Percentiles rank a stretch among this genome's conserved stretches.
Conservation (phyloP, 306 rosid species). For the Phaseolus lunatus region DNA sequence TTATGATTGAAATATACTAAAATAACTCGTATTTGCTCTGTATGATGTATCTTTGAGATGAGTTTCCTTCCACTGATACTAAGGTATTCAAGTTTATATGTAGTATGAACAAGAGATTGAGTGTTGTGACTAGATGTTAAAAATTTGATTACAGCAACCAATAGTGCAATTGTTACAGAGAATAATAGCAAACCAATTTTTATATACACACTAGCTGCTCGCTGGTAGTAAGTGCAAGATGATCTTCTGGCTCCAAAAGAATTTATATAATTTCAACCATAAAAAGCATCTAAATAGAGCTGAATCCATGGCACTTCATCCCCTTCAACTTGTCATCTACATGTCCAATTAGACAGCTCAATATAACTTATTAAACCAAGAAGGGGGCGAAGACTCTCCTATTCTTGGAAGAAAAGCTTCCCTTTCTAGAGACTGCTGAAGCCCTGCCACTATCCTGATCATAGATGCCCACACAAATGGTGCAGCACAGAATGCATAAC, state of each 20-base stretch:
- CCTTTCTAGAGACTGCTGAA: slow-evolving; percentile 75
- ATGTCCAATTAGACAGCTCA: slow-evolving; percentile 40
- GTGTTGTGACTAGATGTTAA: neutral
- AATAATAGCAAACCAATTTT: slow-evolving; percentile 34
- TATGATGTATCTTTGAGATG: neutral
- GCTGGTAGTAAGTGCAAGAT: neutral
- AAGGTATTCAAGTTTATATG: neutral
- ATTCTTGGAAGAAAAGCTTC: slow-evolving; percentile 71
- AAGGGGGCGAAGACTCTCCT: slow-evolving; percentile 62
- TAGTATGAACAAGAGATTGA: neutral
- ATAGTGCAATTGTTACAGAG: slow-evolving; percentile 25
- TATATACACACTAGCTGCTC: slow-evolving; percentile 32
- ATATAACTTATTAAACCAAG: slow-evolving; percentile 65
- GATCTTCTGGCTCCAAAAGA: slow-evolving; percentile 31
- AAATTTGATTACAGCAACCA: slow-evolving; percentile 14
- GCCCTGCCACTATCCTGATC: slow-evolving; percentile 58
- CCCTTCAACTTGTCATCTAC: slow-evolving; percentile 14
- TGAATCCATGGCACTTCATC: slow-evolving; percentile 36
- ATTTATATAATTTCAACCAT: slow-evolving; percentile 25
- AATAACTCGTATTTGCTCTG: no score
- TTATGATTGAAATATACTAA: no score
- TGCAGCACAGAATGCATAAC: slow-evolving; percentile 73
- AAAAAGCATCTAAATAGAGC: neutral
- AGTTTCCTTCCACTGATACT: neutral
- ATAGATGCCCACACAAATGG: slow-evolving; percentile 72